A percentile compares a stretch with the other conserved stretches of the same genome.
Evolutionary conservation across 345 rosid genomes (phyloP).

Genomic region (Jatropha curcas): DNA sequence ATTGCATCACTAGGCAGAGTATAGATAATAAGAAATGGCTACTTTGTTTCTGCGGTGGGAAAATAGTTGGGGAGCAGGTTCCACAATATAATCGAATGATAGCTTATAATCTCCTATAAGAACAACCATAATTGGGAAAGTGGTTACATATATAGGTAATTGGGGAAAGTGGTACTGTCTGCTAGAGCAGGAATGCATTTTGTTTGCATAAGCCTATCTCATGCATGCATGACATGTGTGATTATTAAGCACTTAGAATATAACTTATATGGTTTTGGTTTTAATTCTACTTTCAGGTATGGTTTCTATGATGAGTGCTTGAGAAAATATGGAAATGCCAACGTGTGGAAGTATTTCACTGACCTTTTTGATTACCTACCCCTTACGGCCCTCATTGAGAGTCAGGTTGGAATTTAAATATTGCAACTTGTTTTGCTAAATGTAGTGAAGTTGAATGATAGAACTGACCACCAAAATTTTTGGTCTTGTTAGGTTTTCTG

Average conservation of each 20-base stretch:
- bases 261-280: slow-evolving; percentile 4
- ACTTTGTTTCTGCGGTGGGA: background rate
- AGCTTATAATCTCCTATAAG: background rate
- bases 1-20: background rate
- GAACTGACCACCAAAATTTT: slow-evolving; percentile 14
- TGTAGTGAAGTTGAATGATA: slow-evolving; percentile 1
- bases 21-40: background rate
- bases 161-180: no score
- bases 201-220: background rate
- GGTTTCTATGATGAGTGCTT: slow-evolving; percentile 94
- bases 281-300: slow-evolving; percentile 55
- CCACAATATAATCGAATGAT: no score
- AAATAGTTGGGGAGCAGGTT: no score
- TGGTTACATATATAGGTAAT: background rate
- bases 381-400: slow-evolving; percentile 90
- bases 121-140: no score
- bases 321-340: slow-evolving; percentile 95
- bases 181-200: background rate
- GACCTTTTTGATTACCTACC: slow-evolving; percentile 92
- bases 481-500: slow-evolving; percentile 71
- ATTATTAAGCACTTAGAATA: background rate
- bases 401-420: slow-evolving; percentile 59
- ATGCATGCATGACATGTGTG: background rate
- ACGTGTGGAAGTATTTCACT: slow-evolving; percentile 92
- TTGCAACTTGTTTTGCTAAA: slow-evolving; percentile 4